Evolutionary conservation across 352 stramenopile species (phyloP).

Genomic region (Globisporangium polare): DNA sequence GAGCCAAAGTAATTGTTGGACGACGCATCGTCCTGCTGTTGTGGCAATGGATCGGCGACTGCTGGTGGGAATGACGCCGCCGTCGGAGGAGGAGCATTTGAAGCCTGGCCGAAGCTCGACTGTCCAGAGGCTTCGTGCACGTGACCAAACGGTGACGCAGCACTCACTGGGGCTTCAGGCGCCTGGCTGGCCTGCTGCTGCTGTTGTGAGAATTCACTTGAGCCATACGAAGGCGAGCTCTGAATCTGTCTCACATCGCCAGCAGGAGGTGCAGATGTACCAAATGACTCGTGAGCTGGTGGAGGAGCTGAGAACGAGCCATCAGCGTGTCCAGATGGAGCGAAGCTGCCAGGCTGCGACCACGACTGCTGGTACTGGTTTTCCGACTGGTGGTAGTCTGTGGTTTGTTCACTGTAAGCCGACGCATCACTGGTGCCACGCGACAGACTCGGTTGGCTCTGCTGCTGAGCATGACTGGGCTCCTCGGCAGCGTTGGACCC

Average conservation of each 20-base stretch:
- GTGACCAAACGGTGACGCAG: constrained; percentile 4
- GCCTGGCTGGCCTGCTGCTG: not conserved
- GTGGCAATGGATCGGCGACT: not conserved
- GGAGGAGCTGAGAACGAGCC: constrained; percentile 7
- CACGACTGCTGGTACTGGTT: constrained; percentile 11
- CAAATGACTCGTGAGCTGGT: not conserved
- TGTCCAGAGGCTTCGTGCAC: not conserved
- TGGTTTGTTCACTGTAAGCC: constrained; percentile 26
- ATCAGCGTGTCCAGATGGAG: constrained; percentile 1
- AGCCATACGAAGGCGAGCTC: not conserved
- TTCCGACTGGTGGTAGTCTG: constrained; percentile 20
- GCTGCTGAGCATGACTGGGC: constrained; percentile 12
- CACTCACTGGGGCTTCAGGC: not conserved
- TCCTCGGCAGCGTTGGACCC: constrained; percentile 4
- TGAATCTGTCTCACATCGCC: not conserved
- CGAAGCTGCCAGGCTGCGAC: constrained; percentile 6
- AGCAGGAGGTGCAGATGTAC: not conserved
- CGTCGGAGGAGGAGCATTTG: not conserved
- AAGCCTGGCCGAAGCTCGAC: constrained; percentile 1
- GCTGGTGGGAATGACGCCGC: not conserved
- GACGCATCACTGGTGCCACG: constrained; percentile 33
- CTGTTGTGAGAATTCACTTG: not conserved
- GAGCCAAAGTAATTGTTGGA: constrained; percentile 12
- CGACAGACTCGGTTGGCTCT: constrained; percentile 25
- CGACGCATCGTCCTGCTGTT: constrained; percentile 2